phyloP scores from a whole-genome alignment of 257 asterid genomes.

The Solanum megistacrolobum region DNA sequence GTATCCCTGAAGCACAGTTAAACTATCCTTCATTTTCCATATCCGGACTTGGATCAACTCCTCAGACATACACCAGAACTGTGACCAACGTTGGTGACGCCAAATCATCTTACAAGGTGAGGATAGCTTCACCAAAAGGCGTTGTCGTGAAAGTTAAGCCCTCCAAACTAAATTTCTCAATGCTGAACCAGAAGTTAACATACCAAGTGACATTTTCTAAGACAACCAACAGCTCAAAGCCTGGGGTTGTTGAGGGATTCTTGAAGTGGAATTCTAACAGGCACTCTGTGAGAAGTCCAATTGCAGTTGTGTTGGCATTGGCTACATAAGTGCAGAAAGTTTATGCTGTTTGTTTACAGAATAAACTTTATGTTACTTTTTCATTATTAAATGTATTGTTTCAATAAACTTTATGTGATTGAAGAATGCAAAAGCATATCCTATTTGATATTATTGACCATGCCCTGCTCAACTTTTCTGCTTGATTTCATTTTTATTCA shows the following conservation, averaged over 20 bases:
- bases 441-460: neutral
- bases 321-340: too few relatives aligned
- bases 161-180: neutral
- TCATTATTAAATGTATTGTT: neutral
- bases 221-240: too few relatives aligned
- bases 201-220: constrained; percentile 21
- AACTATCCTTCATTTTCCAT: constrained; percentile 18
- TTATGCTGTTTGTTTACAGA: neutral
- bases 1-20: constrained; percentile 16
- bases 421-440: neutral
- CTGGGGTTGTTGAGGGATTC: constrained; percentile 13
- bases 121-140: constrained; percentile 14
- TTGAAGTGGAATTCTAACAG: constrained; percentile 26
- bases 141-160: constrained; percentile 23
- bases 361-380: neutral
- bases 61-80: constrained; percentile 25
- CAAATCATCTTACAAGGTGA: constrained; percentile 7
- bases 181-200: constrained; percentile 11
- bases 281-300: constrained; percentile 27
- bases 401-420: too few relatives aligned
- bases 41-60: neutral
- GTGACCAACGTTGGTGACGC: constrained; percentile 36
- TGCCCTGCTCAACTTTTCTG: neutral
- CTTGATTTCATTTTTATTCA: too few relatives aligned
- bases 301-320: neutral